Conservation (phyloP, 208 protist species). For the Leishmania tarentolae region DNA sequence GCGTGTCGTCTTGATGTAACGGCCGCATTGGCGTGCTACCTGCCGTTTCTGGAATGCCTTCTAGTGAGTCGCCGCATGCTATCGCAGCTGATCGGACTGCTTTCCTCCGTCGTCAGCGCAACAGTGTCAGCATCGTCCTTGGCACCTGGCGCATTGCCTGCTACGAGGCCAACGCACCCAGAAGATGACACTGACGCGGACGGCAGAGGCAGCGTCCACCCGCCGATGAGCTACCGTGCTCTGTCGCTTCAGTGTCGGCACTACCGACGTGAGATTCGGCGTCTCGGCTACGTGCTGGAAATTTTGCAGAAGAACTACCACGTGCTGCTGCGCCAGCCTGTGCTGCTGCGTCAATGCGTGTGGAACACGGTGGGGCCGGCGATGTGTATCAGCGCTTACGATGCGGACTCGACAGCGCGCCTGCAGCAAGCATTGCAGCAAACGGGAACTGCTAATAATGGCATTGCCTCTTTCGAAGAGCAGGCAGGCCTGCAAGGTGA, state of each 20-base stretch:
- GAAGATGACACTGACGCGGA: slow-evolving; percentile 3
- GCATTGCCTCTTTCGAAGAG: neutral
- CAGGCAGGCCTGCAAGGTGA: neutral
- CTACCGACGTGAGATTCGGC: slow-evolving; percentile 21
- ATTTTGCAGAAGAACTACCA: slow-evolving; percentile 70
- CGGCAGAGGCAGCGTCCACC: neutral
- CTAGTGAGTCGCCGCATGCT: slow-evolving; percentile 40
- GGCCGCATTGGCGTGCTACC: slow-evolving; percentile 46
- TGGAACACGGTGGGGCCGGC: slow-evolving; percentile 44
- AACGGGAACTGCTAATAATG: neutral
- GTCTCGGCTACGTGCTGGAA: slow-evolving; percentile 37
- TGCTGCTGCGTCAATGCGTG: slow-evolving; percentile 69
- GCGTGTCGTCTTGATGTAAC: slow-evolving; percentile 58
- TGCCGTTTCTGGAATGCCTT: slow-evolving; percentile 77
- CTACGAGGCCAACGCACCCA: neutral
- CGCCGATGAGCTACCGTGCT: neutral
- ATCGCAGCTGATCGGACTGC: slow-evolving; percentile 50
- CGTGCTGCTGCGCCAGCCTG: slow-evolving; percentile 55
- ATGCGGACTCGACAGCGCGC: slow-evolving; percentile 14
- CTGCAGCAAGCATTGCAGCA: slow-evolving; percentile 10
- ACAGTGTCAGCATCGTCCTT: slow-evolving; percentile 2
- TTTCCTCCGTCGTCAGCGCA: slow-evolving; percentile 33
- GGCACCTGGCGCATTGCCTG: neutral
- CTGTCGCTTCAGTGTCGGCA: slow-evolving; percentile 27
- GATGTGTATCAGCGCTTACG: slow-evolving; percentile 44